Evolutionary conservation across 768 basidiomycete genomes (phyloP), one percentile per base, ranked within the genome.

Genomic region (Naematelia aurantialba): DNA sequence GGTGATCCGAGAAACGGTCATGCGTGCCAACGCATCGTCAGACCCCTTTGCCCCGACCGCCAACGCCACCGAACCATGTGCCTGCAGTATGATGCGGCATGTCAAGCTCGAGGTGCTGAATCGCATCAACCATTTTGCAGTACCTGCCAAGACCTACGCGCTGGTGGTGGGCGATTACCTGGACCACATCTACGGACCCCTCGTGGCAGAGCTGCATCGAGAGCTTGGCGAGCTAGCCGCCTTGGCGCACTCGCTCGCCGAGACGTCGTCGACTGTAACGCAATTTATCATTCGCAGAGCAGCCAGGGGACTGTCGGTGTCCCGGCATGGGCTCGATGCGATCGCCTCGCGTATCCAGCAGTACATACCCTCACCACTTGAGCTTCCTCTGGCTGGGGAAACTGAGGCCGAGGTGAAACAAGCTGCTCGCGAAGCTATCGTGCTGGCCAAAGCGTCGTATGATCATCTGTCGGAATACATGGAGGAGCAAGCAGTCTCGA

Each of bases 211-310:
- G 29, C 54, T 55, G 5, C 54, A 29, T 25, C 14, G 45, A 24
- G 54, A 55, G 45, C 45, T 21, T 17, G 5, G 22, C 17, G 54
- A 55, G 27, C 17, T 55, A 13, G 8, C 45, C 8, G 19, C 42
- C 11, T 27, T 55, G n/a, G 10, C 27, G 12, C 14, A 55, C 10
- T 11, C 54, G 12, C 12, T 55, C 13, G 39, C 54, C 3, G 54
- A 55, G 29, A 29, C 54, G 14, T 13, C 42, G 10, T 45, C 54
- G 3, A 55, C 54, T 5, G 5, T 55, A 8, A 5, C 42, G 19
- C 42, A 55, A 29, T 55, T 55, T 25, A 27, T 46, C 45, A 45
- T 55, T 25, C 8, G 54, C 17, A 34, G 54, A 5, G 54, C 54
- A 5, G 45, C 54, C 5, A 34, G 54, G 11, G 54, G 54, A 10